Base-by-base conservation (phyloP, 225 moss, liverwort and hornwort genomes). In the Straminergon stramineum region DNA sequence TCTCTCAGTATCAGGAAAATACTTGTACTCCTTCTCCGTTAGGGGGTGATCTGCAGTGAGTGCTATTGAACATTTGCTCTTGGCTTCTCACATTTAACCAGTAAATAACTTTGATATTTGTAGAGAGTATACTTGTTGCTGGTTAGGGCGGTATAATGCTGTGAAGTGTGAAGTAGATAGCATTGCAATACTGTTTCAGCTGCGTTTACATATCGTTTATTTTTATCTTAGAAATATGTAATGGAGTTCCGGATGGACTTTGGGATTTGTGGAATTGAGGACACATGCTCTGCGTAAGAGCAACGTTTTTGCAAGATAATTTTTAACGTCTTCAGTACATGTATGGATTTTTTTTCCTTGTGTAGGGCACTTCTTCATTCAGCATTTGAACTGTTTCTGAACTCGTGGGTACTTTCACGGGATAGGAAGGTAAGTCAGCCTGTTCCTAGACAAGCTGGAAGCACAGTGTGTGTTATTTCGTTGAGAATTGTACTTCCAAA, bases 291-390 rank as follows among this genome's bases (percentile, higher is more conserved):
- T 82, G 91, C n/a, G 26, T 57, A 55, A 88, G 60, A 85, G 75
- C 23, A 87, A 62, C 89, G 43, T 10, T 35, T 86, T 86, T 82
- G 27, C 60, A 58, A 64, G 85, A 71, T 89, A 51, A 28, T 6
- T 84, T 62, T 78, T 83, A 69, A 84, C 73, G 67, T 79, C 65
- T 82, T 83, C 61, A 67, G 55, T 70, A 45, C 32, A 77, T 88
- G 82, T 52, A 53, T 81, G 75, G 69, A 84, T 80, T 84, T 64
- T 75, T 80, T 61, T 83, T 88, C 67, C 52, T 45, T 90, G 66
- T 92, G 95, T 92, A 98, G 98, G 93, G 96, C 96, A 86, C 92
- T 95, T 91, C 96, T 98, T 83, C 95, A 98, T 92, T 98, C 98
- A 85, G 97, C 97, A 61, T 98, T 96, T 93, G 98, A 98, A 87